Evolutionary conservation across 495 filamentous ascomycete species (phyloP), one percentile per base, ranked within the genome.

Genomic region (Tuber microsphaerosporum): DNA sequence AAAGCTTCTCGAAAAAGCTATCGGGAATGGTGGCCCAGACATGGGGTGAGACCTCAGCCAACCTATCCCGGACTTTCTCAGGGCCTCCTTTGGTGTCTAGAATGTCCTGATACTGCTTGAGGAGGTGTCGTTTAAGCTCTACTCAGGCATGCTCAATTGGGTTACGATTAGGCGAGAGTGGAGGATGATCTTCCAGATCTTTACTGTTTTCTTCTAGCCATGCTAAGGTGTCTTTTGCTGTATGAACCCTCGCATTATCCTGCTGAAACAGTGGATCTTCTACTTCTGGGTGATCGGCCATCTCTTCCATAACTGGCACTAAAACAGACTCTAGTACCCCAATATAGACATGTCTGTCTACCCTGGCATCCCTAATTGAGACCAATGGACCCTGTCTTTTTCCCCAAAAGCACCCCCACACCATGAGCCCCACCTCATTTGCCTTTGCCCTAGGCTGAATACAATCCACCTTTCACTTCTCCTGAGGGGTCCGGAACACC

Each of bases 91-190:
- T 69, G 5, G 69, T 77, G n/a, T 77, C 20, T 9, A 22, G 42
- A 46, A 75, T 77, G 10, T 72, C 51, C 16, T 69, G 76, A 31
- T 77, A 75, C 34, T 72, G 68, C 42, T 71, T 45, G 43, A 74
- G 70, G 26, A 77, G 43, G 17, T 69, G 45, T 9, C 51, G 39
- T 37, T 83, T 83, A 10, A 84, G 71, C 17, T 80, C 71, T 0
- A 76, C 76, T 77, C 80, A 83, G 0, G 82, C 74, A 61, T 83
- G 79, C 51, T 84, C 80, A 75, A 84, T 84, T 26, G 79, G 82
- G 72, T 82, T 83, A 3, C 83, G 69, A 80, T 83, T 77, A n/a
- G 81, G 83, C 0, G 82, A 83, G 65, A 80, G 72, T 10, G 77
- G 78, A 19, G 82, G 81, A n/a, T n/a, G n/a, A n/a, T n/a, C n/a